Conservation (phyloP, 148 eudicot species). For the Silene latifolia region DNA sequence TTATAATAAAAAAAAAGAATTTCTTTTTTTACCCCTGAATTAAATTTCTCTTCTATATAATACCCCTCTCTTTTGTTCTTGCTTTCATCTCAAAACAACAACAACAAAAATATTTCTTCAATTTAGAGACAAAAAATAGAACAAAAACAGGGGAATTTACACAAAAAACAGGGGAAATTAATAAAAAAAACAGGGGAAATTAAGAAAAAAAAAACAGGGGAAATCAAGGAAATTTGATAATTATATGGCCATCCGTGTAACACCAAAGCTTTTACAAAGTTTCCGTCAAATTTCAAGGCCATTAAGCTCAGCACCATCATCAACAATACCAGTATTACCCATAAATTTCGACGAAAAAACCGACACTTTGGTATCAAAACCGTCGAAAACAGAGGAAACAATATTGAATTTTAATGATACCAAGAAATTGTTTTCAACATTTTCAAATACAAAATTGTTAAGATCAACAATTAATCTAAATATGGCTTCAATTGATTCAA, state of each 20-base stretch:
- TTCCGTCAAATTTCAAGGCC: slow-evolving; percentile 32
- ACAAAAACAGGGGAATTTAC: neutral
- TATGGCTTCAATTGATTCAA: slow-evolving; percentile 43
- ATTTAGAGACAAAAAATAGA: neutral
- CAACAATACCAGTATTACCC: slow-evolving; percentile 29
- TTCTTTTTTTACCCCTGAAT: neutral
- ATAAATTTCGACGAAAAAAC: slow-evolving; percentile 26
- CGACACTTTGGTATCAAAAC: slow-evolving; percentile 7
- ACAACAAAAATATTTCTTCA: neutral
- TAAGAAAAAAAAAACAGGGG: slow-evolving; percentile 13
- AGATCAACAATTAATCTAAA: slow-evolving; percentile 45
- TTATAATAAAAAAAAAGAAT: too few species aligned
- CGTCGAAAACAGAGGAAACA: neutral
- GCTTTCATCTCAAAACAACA: slow-evolving; percentile 12
- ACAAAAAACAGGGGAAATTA: neutral
- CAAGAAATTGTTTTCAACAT: slow-evolving; percentile 39
- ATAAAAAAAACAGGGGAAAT: slow-evolving; percentile 15
- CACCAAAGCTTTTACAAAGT: slow-evolving; percentile 36
- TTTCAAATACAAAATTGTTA: slow-evolving; percentile 47
- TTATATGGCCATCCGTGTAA: slow-evolving; percentile 45
- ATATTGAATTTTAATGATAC: slow-evolving; percentile 46
- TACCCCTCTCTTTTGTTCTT: slow-evolving; percentile 1
- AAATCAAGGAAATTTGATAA: slow-evolving; percentile 4
- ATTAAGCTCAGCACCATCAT: slow-evolving; percentile 37
- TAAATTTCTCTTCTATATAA: slow-evolving; percentile 12